Conservation (phyloP, 371 early-diverging fungal species). For the Syncephalastrum contaminatum region DNA sequence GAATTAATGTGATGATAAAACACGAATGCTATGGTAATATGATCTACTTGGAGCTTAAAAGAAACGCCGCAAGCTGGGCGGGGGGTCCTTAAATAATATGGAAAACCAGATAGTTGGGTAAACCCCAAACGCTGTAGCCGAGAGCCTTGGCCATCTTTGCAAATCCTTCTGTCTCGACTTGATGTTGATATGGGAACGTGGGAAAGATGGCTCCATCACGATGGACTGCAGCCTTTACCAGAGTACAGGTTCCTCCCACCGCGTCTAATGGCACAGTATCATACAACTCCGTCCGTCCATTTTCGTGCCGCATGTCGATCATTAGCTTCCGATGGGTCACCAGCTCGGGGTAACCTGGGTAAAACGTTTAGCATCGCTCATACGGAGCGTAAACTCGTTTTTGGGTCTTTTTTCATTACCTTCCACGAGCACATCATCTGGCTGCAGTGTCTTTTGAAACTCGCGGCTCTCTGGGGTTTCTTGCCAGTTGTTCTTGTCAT, state of each 20-base stretch:
- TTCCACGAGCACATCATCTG: constrained; percentile 26
- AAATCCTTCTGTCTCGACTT: constrained; percentile 79
- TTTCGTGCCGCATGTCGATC: constrained; percentile 43
- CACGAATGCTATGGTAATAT: background rate
- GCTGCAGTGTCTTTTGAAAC: constrained; percentile 42
- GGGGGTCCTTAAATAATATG: constrained; percentile 19
- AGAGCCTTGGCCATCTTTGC: constrained; percentile 70
- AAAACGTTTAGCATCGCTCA: background rate
- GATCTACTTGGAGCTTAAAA: background rate
- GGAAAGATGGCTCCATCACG: constrained; percentile 70
- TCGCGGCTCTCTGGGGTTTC: constrained; percentile 55
- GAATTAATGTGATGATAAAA: constrained; percentile 2
- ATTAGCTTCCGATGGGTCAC: constrained; percentile 43
- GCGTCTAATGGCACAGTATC: constrained; percentile 55
- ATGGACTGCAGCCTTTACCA: constrained; percentile 65
- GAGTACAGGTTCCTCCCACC: constrained; percentile 65
- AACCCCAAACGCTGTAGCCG: constrained; percentile 48
- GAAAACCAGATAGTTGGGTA: constrained; percentile 48
- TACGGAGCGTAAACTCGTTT: background rate
- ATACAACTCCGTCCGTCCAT: constrained; percentile 20
- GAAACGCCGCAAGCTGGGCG: background rate
- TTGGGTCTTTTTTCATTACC: no score
- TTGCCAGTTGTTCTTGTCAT: constrained; percentile 63
- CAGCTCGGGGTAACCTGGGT: constrained; percentile 39
- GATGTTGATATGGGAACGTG: constrained; percentile 59